Conservation (phyloP, 2,329 filamentous ascomycete genomes). For the Talaromyces sp. region DNA sequence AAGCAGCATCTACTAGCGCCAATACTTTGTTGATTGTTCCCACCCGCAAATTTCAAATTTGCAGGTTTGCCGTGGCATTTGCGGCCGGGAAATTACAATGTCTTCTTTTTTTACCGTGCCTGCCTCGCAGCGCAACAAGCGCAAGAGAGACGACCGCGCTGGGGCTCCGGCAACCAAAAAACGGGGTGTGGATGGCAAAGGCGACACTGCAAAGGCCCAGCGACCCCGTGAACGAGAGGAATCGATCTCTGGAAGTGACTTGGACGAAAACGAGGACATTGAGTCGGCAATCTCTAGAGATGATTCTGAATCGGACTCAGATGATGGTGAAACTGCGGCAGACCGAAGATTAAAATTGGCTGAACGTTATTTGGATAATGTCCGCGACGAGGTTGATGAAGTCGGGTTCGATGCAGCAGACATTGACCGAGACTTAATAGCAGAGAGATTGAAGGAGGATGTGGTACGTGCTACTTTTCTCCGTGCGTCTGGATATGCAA, state of each 20-base stretch:
- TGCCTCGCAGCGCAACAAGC: constrained; percentile 83
- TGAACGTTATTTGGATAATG: constrained; percentile 89
- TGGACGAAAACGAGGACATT: constrained; percentile 63
- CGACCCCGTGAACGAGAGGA: constrained; percentile 63
- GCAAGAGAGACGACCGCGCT: constrained; percentile 68
- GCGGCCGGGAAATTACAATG: constrained; percentile 54
- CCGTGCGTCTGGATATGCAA: not conserved
- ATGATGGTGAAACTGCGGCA: constrained; percentile 79
- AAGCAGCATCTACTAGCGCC: constrained; percentile 18
- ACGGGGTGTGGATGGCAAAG: constrained; percentile 44
- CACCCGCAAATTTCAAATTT: constrained; percentile 6
- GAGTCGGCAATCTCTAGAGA: constrained; percentile 52
- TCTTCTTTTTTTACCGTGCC: constrained; percentile 95
- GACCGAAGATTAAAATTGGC: constrained; percentile 85
- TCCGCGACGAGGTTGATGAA: constrained; percentile 79
- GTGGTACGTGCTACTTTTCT: constrained; percentile 56
- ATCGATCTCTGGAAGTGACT: constrained; percentile 84
- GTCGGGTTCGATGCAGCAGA: constrained; percentile 91
- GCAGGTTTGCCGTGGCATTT: constrained; percentile 2
- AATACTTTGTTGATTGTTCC: constrained; percentile 4
- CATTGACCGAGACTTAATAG: constrained; percentile 89
- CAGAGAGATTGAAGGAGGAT: constrained; percentile 86
- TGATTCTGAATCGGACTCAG: constrained; percentile 68
- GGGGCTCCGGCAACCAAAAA: constrained; percentile 50
- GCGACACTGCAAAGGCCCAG: constrained; percentile 42